Percentiles rank a stretch among this genome's conserved stretches.
Evolutionary conservation across 2,329 filamentous ascomycete species (phyloP).

Genomic region (Xylaria sp.): DNA sequence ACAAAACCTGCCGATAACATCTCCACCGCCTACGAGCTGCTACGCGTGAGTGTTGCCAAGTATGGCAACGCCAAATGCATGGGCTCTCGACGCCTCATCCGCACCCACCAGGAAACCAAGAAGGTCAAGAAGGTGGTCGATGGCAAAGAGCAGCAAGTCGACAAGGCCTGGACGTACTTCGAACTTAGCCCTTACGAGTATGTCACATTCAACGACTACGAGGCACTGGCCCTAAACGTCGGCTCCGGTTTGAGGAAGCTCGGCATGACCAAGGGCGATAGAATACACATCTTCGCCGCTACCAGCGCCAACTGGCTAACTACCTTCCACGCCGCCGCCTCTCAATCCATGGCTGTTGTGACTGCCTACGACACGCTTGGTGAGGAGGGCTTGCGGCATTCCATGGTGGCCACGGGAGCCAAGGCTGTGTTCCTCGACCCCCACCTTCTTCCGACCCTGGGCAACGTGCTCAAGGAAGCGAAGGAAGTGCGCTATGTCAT

Average conservation of each 20-base stretch:
- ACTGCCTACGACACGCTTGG: constrained; percentile 82
- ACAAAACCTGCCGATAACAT: constrained; percentile 71
- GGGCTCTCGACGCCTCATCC: constrained; percentile 78
- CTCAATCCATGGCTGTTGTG: constrained; percentile 83
- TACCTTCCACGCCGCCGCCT: constrained; percentile 65
- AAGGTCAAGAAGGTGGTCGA: constrained; percentile 90
- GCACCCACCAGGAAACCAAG: constrained; percentile 84
- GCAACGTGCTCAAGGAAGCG: constrained; percentile 64
- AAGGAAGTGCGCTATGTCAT: constrained; percentile 63
- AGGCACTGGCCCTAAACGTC: constrained; percentile 73
- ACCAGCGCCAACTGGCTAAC: constrained; percentile 69
- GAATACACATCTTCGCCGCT: constrained; percentile 82
- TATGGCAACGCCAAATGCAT: constrained; percentile 73
- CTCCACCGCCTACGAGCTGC: constrained; percentile 79
- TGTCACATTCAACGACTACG: constrained; percentile 81
- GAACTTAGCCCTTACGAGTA: constrained; percentile 84
- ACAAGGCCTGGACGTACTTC: constrained; percentile 91
- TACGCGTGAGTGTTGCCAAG: constrained; percentile 73
- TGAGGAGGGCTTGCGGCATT: constrained; percentile 77
- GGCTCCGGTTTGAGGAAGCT: constrained; percentile 79
- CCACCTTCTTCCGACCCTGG: constrained; percentile 69
- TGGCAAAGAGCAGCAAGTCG: constrained; percentile 80
- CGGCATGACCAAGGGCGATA: constrained; percentile 74
- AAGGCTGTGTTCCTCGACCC: constrained; percentile 81
- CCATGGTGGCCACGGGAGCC: constrained; percentile 75